Conservation (phyloP, 2,329 filamentous ascomycete genomes). For the Calonectria leucothoes region DNA sequence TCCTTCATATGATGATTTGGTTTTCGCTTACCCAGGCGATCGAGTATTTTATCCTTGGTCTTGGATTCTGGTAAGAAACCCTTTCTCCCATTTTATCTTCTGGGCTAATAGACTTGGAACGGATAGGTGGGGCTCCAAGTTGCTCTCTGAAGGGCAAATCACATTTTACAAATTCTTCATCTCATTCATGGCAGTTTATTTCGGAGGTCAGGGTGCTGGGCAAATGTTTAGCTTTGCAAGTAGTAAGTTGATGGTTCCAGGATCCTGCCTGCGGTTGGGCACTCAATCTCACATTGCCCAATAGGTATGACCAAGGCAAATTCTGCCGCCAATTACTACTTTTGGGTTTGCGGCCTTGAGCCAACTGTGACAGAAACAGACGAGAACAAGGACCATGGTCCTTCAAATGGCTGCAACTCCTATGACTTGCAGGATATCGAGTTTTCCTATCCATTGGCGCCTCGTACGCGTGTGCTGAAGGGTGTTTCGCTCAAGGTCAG, state of each 20-base stretch:
- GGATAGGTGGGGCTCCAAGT: conserved; percentile 46
- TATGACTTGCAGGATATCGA: background rate
- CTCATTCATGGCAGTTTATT: conserved; percentile 61
- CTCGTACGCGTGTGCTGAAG: conserved; percentile 26
- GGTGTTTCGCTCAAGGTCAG: conserved; percentile 41
- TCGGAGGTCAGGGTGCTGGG: conserved; percentile 50
- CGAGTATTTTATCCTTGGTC: conserved; percentile 48
- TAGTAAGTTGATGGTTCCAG: conserved; percentile 41
- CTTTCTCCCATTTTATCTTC: background rate
- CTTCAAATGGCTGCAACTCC: background rate
- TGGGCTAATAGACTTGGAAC: background rate
- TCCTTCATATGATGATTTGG: conserved; percentile 45
- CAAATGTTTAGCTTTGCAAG: conserved; percentile 57
- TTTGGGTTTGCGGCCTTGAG: conserved; percentile 49
- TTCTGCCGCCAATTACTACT: conserved; percentile 59
- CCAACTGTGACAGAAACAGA: conserved; percentile 6
- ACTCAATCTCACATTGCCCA: background rate
- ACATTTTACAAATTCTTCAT: conserved; percentile 63
- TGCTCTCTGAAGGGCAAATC: conserved; percentile 53
- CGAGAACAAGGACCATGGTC: background rate
- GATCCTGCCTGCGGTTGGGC: background rate
- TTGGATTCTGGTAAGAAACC: conserved; percentile 50
- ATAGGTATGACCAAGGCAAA: conserved; percentile 60
- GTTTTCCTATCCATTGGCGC: conserved; percentile 44
- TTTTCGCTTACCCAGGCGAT: conserved; percentile 49